A percentile compares a stretch with the other conserved stretches of the same genome.
phyloP scores from a whole-genome alignment of 1,284 basidiomycete genomes.

The Thecaphora thlaspeos region DNA sequence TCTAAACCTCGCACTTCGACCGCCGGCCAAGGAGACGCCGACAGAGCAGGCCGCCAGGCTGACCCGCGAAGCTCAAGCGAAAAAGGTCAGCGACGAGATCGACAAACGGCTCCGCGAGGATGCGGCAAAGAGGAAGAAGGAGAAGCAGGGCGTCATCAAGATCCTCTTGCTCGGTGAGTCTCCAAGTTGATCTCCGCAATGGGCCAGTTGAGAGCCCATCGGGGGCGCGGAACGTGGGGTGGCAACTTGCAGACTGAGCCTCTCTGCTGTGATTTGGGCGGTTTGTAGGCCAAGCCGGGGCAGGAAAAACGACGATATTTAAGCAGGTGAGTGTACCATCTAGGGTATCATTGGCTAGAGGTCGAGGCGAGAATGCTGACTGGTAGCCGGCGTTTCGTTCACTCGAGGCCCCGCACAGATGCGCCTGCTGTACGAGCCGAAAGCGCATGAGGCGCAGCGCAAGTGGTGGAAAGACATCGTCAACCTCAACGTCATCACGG shows the following conservation, averaged over 20 bases:
- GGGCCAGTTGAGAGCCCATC: too few species aligned
- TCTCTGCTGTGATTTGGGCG: too few species aligned
- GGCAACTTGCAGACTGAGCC: too few species aligned
- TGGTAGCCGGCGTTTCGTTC: not conserved
- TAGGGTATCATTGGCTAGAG: not conserved
- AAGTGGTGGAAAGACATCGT: conserved; percentile 28
- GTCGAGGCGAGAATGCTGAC: too few species aligned
- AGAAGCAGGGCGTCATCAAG: conserved; percentile 8
- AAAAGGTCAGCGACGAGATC: conserved; percentile 19
- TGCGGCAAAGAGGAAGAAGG: conserved; percentile 2
- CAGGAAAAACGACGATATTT: conserved; percentile 42
- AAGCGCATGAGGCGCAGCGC: conserved; percentile 31
- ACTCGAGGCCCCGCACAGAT: conserved; percentile 11
- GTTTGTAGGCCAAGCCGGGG: conserved; percentile 32
- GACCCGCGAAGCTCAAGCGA: conserved; percentile 12
- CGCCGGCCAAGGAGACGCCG: conserved; percentile 14
- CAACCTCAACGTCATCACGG: conserved; percentile 27
- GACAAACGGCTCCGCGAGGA: conserved; percentile 10
- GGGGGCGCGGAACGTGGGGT: too few species aligned
- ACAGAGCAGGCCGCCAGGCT: conserved; percentile 4
- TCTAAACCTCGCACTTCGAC: conserved; percentile 11
- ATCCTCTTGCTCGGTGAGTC: conserved; percentile 21
- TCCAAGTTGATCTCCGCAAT: too few species aligned
- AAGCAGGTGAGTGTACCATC: conserved; percentile 16
- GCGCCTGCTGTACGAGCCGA: conserved; percentile 39